Evolutionary conservation across 2,329 filamentous ascomycete species (phyloP), one percentile per base, ranked within the genome.

Genomic region (Penicillium sp.): DNA sequence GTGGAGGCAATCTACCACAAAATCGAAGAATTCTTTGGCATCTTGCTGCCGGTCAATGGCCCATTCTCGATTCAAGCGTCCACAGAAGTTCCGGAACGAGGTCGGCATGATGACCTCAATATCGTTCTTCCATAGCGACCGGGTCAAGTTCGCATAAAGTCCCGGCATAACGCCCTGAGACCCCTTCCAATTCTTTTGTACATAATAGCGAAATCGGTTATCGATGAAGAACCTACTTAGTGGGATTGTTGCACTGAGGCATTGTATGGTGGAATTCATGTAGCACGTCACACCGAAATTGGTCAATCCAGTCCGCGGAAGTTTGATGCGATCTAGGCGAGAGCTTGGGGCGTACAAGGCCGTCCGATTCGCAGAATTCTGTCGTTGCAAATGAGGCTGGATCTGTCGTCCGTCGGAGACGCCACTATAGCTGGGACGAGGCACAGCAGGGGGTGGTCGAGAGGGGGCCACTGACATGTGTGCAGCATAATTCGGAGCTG

Each of bases 201-300:
- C 80, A 76, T 69, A 78, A 61, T 64, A 74, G 59, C 64, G 79
- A 70, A 69, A 87, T 62, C 64, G 85, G 63, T 73, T 84, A 73
- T 71, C 82, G 65, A 70, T 79, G 73, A 77, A 95, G 77, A 70
- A 81, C 69, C 63, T 80, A 64, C 78, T 80, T 37, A 84, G 68
- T 17, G 76, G 73, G 8, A 77, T 71, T 1, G 89, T 91, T 2
- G 83, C 84, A 51, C 87, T 85, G 17, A 96, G 72, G 53, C 85
- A 86, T 68, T 97, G 91, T 24, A 97, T 75, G 0, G 84, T 84
- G n/a, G 88, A 84, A 68, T 95, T 96, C 75, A 93, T 89, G 64
- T 95, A 96, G 66, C 91, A 96, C 57, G 86, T 90, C 41, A 85
- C 84, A 1, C 82, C 81, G 35, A 88, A 87, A 59, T 96, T 96